Conservation (phyloP, 805 yeast genomes). For the Ogataea angusta region DNA sequence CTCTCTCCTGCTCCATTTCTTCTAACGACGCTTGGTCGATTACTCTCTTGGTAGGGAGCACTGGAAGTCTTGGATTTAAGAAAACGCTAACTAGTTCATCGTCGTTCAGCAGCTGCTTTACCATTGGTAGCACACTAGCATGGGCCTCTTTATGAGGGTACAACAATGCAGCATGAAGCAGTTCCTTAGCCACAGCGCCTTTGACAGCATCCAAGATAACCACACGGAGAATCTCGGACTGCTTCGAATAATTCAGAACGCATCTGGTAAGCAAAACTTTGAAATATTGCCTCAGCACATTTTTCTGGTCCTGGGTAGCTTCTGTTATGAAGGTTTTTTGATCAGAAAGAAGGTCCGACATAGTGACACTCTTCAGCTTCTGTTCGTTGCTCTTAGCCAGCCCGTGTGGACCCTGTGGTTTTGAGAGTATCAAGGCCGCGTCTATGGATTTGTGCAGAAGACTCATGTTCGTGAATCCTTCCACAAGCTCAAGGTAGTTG, state of each 20-base stretch:
- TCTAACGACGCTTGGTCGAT: slow-evolving; percentile 3
- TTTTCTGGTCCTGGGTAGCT: slow-evolving; percentile 38
- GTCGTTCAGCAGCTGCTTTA: slow-evolving; percentile 46
- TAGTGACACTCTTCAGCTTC: slow-evolving; percentile 43
- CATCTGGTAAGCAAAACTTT: slow-evolving; percentile 44
- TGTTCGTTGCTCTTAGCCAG: slow-evolving; percentile 13
- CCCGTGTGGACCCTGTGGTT: slow-evolving; percentile 34
- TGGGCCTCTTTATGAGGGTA: slow-evolving; percentile 57
- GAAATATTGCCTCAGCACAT: slow-evolving; percentile 44
- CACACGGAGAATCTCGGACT: slow-evolving; percentile 53
- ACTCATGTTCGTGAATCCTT: slow-evolving; percentile 44
- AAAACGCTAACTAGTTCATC: slow-evolving; percentile 56
- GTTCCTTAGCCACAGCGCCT: slow-evolving; percentile 20
- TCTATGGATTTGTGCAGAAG: slow-evolving; percentile 56
- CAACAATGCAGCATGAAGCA: slow-evolving; percentile 53
- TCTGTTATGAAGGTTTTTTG: slow-evolving; percentile 49
- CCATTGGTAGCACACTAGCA: slow-evolving; percentile 69
- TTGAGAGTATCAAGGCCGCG: slow-evolving; percentile 45
- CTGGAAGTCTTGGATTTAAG: slow-evolving; percentile 74
- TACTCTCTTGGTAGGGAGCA: slow-evolving; percentile 21
- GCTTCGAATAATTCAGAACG: slow-evolving; percentile 58
- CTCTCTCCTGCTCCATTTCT: slow-evolving; percentile 3
- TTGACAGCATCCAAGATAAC: slow-evolving; percentile 37
- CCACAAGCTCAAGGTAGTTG: slow-evolving; percentile 23
- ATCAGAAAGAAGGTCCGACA: slow-evolving; percentile 69